phyloP scores from a whole-genome alignment of 495 filamentous ascomycete species.

The Penicillium cinerascens region DNA sequence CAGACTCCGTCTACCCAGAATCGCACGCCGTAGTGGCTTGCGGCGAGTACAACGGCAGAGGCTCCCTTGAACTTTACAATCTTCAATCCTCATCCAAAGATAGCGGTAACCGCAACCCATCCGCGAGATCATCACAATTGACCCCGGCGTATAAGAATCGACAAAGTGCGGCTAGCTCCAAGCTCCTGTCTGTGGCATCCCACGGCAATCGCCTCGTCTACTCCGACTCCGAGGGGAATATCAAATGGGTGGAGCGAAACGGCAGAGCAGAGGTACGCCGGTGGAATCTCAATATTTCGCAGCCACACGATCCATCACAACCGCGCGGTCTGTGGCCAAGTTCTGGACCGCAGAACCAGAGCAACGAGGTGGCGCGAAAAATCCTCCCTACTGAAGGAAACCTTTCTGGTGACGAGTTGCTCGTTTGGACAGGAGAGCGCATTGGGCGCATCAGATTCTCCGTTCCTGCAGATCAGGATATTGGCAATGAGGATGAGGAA shows the following conservation, averaged over 20 bases:
- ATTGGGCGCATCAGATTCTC: conserved; percentile 68
- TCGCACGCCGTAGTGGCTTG: conserved; percentile 71
- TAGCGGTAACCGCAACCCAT: conserved; percentile 13
- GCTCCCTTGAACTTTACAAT: conserved; percentile 84
- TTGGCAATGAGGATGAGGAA: conserved; percentile 41
- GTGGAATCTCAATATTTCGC: conserved; percentile 59
- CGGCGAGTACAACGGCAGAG: conserved; percentile 93
- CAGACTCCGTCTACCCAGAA: conserved; percentile 47
- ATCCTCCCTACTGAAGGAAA: conserved; percentile 58
- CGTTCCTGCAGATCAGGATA: conserved; percentile 41
- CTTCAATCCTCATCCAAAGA: conserved; percentile 39
- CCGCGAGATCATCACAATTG: conserved; percentile 34
- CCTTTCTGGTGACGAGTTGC: conserved; percentile 56
- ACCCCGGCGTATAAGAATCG: conserved; percentile 62
- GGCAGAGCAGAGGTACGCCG: conserved; percentile 75
- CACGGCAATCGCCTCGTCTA: conserved; percentile 84
- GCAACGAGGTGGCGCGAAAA: conserved; percentile 61
- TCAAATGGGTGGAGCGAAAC: conserved; percentile 92
- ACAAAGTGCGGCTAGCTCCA: conserved; percentile 74
- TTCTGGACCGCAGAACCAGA: conserved; percentile 16
- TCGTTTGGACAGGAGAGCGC: conserved; percentile 79
- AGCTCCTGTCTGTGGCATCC: conserved; percentile 76
- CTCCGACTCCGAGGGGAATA: conserved; percentile 75
- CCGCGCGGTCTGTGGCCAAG: conserved; percentile 30
- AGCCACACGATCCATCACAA: conserved; percentile 17